These are phyloP conservation scores for Plantago ovata DNA, from an alignment of 257 asterid genomes.

Conservation along the genomic window DNA sequence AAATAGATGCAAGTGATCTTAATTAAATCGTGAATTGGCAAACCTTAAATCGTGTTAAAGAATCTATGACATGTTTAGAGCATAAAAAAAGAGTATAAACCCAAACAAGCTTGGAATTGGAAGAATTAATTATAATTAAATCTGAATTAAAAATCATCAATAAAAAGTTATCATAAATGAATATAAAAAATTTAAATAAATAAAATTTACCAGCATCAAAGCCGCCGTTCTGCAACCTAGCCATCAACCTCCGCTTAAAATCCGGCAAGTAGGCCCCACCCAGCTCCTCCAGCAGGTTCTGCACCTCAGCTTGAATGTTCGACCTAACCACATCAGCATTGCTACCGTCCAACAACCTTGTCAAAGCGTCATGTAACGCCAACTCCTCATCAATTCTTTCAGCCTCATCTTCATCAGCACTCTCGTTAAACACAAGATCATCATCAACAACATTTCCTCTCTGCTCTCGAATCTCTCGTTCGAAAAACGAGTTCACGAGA, in stretches of 20 bases:
- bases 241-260: slow-evolving; percentile 47
- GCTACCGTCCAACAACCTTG: slow-evolving; percentile 23
- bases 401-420: slow-evolving; percentile 11
- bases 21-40: no score
- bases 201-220: slow-evolving; percentile 44
- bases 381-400: slow-evolving; percentile 4
- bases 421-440: slow-evolving; percentile 3
- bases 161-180: background rate
- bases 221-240: slow-evolving; percentile 38
- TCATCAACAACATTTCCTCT: background rate
- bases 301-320: slow-evolving; percentile 27
- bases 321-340: background rate
- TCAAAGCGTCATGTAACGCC: slow-evolving; percentile 30
- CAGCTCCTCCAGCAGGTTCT: slow-evolving; percentile 21
- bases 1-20: no score
- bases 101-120: no score
- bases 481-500: slow-evolving; percentile 67
- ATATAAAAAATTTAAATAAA: background rate
- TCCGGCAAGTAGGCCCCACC: slow-evolving; percentile 23
- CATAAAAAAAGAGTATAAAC: no score
- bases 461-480: slow-evolving; percentile 33
- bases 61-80: no score
- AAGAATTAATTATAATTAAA: background rate
- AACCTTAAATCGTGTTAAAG: no score
- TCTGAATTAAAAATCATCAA: background rate